Conservation (phyloP, 23 red algal genomes). For the Gracilaria vermiculophylla region DNA sequence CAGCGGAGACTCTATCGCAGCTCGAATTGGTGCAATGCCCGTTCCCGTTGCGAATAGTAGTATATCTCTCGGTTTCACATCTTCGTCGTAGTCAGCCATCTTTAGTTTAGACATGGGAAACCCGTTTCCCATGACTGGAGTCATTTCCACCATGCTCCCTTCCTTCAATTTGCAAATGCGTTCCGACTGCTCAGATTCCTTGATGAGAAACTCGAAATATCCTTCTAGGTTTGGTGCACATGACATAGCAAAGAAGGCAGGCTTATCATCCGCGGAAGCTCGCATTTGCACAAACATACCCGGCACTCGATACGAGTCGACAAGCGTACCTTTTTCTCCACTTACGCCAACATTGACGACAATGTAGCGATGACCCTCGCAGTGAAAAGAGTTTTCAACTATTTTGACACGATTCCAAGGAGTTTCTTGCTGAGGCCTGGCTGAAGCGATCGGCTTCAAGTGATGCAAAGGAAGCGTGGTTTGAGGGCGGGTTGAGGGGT, state of each 20-base stretch:
- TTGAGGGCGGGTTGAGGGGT: neutral
- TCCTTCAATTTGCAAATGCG: conserved; percentile 22
- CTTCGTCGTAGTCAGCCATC: conserved; percentile 20
- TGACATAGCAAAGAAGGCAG: conserved; percentile 69
- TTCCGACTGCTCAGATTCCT: conserved; percentile 43
- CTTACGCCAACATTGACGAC: conserved; percentile 79
- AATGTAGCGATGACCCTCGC: conserved; percentile 59
- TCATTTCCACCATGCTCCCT: conserved; percentile 59
- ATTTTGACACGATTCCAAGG: conserved; percentile 75
- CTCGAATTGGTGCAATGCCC: conserved; percentile 93
- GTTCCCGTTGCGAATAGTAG: conserved; percentile 85
- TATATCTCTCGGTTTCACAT: conserved; percentile 46
- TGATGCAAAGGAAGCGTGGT: conserved; percentile 1
- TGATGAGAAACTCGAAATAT: conserved; percentile 85
- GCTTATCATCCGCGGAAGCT: conserved; percentile 22
- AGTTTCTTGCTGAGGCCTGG: conserved; percentile 55
- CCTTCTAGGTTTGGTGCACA: conserved; percentile 77
- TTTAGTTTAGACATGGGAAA: conserved; percentile 61
- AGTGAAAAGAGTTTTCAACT: conserved; percentile 44
- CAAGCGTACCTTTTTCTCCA: conserved; percentile 53
- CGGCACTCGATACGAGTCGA: conserved; percentile 75
- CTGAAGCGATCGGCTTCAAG: neutral
- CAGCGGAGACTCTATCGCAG: conserved; percentile 71
- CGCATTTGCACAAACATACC: conserved; percentile 84
- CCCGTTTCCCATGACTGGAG: conserved; percentile 75